A percentile compares a stretch with the other conserved stretches of the same genome.
Evolutionary conservation across 176 grass and related monocot species (phyloP).

Genomic region (Raddia guianensis): DNA sequence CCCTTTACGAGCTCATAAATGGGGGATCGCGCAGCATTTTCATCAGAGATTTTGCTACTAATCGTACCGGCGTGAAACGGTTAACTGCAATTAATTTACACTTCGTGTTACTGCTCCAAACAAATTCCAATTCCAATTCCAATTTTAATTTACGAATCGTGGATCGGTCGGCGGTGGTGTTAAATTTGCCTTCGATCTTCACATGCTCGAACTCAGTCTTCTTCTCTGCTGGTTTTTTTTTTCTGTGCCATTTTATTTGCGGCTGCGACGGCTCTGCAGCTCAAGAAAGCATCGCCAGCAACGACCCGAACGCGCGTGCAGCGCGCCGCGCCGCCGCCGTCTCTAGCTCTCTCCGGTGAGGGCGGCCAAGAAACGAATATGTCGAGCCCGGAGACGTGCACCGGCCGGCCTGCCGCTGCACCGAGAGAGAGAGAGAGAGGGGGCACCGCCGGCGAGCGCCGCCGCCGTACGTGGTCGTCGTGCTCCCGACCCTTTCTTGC

Average conservation of each 20-base stretch:
- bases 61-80: neutral
- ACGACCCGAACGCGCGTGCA: neutral
- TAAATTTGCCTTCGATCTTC: neutral
- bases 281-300: constrained; percentile 29
- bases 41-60: neutral
- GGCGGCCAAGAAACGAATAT: constrained; percentile 36
- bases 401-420: constrained; percentile 52
- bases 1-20: neutral
- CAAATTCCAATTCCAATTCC: constrained; percentile 5
- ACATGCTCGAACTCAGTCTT: neutral
- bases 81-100: constrained; percentile 31
- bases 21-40: neutral
- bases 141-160: neutral
- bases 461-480: neutral
- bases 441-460: neutral
- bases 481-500: constrained; percentile 28
- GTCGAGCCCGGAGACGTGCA: neutral
- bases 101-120: neutral
- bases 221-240: neutral
- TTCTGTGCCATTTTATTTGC: constrained; percentile 29
- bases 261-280: constrained; percentile 3
- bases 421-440: constrained; percentile 20
- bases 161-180: neutral
- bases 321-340: neutral
- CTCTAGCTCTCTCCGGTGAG: constrained; percentile 36